Conservation (phyloP, 495 filamentous ascomycete species). For the Aspergillus asperescens region DNA sequence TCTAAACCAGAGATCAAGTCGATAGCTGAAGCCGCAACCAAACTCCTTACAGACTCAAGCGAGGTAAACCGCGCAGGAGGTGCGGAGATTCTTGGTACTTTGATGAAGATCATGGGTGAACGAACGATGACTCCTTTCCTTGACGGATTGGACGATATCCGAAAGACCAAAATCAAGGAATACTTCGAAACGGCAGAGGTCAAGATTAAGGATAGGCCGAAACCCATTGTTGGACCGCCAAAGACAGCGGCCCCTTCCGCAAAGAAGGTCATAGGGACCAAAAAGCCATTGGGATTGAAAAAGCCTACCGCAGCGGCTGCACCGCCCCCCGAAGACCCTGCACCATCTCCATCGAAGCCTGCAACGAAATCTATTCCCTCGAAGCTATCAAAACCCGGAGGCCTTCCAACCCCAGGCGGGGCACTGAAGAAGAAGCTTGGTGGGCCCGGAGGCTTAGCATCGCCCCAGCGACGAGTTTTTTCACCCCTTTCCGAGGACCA, state of each 20-base stretch:
- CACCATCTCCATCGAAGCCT: constrained; percentile 49
- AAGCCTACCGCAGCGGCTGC: constrained; percentile 54
- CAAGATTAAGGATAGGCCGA: constrained; percentile 95
- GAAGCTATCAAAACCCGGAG: constrained; percentile 61
- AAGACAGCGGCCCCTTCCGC: constrained; percentile 41
- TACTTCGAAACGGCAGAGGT: constrained; percentile 89
- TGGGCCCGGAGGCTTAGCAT: constrained; percentile 55
- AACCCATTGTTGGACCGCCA: constrained; percentile 65
- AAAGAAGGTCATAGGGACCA: constrained; percentile 43
- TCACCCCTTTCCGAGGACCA: constrained; percentile 53
- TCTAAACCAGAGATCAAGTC: constrained; percentile 74
- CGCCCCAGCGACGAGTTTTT: constrained; percentile 57
- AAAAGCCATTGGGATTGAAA: constrained; percentile 50
- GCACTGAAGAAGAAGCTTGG: constrained; percentile 66
- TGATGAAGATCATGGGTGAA: constrained; percentile 99
- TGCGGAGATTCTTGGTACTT: constrained; percentile 84
- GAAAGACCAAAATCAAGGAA: constrained; percentile 94
- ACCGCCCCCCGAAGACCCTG: constrained; percentile 51
- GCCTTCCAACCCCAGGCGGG: constrained; percentile 53
- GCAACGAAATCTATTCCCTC: constrained; percentile 56
- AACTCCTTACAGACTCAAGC: constrained; percentile 80
- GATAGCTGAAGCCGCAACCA: constrained; percentile 81
- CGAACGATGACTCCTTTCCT: constrained; percentile 92
- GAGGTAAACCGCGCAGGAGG: constrained; percentile 81
- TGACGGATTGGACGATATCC: constrained; percentile 93